Evolutionary conservation across 768 basidiomycete species (phyloP), one percentile per base, ranked within the genome.

Genomic region (Podaxis sp.): DNA sequence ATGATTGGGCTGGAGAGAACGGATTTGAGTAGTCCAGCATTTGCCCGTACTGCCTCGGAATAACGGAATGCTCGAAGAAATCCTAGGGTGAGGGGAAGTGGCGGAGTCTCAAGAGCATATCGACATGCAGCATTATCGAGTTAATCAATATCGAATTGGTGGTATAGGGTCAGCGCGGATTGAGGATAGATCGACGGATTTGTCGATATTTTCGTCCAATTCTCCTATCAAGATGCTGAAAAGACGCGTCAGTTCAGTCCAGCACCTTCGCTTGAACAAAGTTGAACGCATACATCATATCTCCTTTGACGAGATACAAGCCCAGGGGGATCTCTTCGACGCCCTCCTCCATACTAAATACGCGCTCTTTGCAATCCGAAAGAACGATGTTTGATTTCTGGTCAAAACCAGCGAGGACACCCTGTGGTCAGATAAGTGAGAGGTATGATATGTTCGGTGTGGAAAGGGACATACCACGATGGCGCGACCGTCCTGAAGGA

Each of bases 341-440:
- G 43, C 91, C 91, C 69, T 93, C 92, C 15, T 99, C 97, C 57
- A 85, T 76, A 70, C 90, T 92, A 74, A 92, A 98, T 37, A 98
- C 88, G 68, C 96, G 88, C 73, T 99, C 97, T 71, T 90, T 93
- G 61, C 89, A 91, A 72, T 96, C 93, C 13, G 96, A 90, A 61
- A 99, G 86, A 66, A 99, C 94, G 70, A 98, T 86, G 74, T 98
- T 98, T 36, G 94, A 94, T 75, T 93, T 94, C 75, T 94, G 90
- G 81, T 99, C 97, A 69, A 85, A 96, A 55, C 96, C 96, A 41
- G 90, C 90, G 75, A 99, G 83, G 25, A 87, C 83, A 69, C 96
- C 96, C 95, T 96, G 24, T 43, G 51, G 51, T 53, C 22, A 25
- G 50, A 58, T 46, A 47, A 58, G 49, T 47, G 40, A 62, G 29